Percentiles rank a stretch among this genome's conserved stretches.
phyloP scores from a whole-genome alignment of 2,329 filamentous ascomycete species.

The Talaromyces sp. region DNA sequence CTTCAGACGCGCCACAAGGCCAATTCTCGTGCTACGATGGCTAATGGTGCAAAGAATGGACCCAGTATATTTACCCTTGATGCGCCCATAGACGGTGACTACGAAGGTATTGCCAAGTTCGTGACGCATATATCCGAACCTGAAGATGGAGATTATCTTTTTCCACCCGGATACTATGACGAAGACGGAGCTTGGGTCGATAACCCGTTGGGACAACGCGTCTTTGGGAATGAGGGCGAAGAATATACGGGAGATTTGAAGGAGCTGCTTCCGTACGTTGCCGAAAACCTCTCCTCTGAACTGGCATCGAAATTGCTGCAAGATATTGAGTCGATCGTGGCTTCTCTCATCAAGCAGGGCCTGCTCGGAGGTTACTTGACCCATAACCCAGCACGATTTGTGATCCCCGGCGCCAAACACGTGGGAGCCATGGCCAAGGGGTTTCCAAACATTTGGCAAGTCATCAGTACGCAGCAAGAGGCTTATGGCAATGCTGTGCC shows the following conservation, averaged over 20 bases:
- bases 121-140: constrained; percentile 9
- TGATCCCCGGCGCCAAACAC: constrained; percentile 64
- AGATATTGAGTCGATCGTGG: constrained; percentile 72
- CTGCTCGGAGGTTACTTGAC: constrained; percentile 80
- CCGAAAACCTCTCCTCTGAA: constrained; percentile 13
- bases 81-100: constrained; percentile 28
- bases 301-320: constrained; percentile 41
- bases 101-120: constrained; percentile 16
- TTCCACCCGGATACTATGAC: constrained; percentile 30
- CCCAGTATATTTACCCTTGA: constrained; percentile 23
- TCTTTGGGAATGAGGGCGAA: constrained; percentile 23
- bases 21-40: background rate
- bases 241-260: constrained; percentile 32
- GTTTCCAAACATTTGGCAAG: constrained; percentile 70
- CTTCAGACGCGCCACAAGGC: constrained; percentile 47
- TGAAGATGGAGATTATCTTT: constrained; percentile 31
- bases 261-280: constrained; percentile 46
- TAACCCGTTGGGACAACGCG: constrained; percentile 18
- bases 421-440: constrained; percentile 38
- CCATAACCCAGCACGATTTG: constrained; percentile 70
- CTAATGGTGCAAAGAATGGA: constrained; percentile 14
- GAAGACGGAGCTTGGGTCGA: constrained; percentile 22
- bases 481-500: constrained; percentile 59
- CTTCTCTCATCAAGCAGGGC: constrained; percentile 72
- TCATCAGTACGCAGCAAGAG: constrained; percentile 57